Evolutionary conservation across 441 rosid species (phyloP), one percentile per base, ranked within the genome.

Genomic region (Dalechampia spathulata): DNA sequence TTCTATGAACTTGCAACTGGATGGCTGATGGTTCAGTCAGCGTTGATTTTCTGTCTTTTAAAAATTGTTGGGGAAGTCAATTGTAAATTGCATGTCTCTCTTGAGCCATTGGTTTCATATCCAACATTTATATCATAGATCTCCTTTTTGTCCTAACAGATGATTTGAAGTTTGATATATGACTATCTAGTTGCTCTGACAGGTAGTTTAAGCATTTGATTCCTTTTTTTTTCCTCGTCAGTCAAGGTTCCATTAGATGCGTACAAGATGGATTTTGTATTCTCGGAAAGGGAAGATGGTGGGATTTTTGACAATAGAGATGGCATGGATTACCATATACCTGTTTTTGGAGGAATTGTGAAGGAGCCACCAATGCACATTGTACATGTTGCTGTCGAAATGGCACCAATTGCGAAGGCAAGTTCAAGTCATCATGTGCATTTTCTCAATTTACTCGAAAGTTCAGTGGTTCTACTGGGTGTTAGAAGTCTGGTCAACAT

Each of bases 341-440:
- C 97, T 6, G 86, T 87, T 13, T 52, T 75, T 61, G 97, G 87
- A 63, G 97, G 93, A 64, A 71, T 82, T 38, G 70, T 61, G 10
- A 87, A 81, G 75, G 97, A 90, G 71, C 91, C 97, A 46, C 97
- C 99, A 43, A 73, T 87, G 84, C 86, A 90, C 63, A 65, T 93
- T 65, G 95, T 93, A 58, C 99, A 93, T 73, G 74, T 93, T 58
- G 79, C 94, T 69, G 96, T 93, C 63, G 97, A 93, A 80, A 90
- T 93, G 97, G 99, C 99, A 42, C 99, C 96, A 44, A 81, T 93
- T 43, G 99, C 97, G 30, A 93, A 90, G 97, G 99, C 85, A 68
- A 57, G n/a, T 55, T 49, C 44, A 0, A 38, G 40, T 23, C 19
- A 26, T 50, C 10, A 3, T 11, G 40, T 13, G 50, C 8, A 12